These are phyloP conservation scores for Fraxinus excelsior DNA, from an alignment of 257 asterid species.

Conservation along the genomic window DNA sequence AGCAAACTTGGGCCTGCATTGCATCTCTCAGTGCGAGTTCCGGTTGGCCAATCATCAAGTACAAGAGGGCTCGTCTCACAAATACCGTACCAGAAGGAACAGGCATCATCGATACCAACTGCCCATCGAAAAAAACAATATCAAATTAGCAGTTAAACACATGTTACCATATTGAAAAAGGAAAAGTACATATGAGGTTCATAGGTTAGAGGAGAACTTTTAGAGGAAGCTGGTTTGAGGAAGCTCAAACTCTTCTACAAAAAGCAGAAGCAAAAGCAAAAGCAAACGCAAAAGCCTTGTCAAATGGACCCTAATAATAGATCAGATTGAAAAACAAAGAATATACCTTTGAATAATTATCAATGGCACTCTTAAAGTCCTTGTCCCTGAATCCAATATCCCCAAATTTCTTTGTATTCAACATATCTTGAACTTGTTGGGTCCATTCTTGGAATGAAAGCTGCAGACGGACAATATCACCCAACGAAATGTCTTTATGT, in stretches of 20 bases:
- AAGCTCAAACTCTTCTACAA: too few species aligned
- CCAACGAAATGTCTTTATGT: background rate
- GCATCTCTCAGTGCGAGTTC: conserved; percentile 90
- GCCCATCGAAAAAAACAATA: conserved; percentile 17
- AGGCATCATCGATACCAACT: conserved; percentile 88
- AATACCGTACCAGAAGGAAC: conserved; percentile 92
- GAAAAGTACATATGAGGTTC: too few species aligned
- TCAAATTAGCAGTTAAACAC: background rate
- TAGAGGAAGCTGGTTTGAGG: too few species aligned
- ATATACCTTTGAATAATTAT: conserved; percentile 85
- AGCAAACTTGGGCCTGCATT: conserved; percentile 98
- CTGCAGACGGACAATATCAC: conserved; percentile 32
- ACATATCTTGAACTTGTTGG: conserved; percentile 93
- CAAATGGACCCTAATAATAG: background rate
- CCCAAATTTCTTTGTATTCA: conserved; percentile 89
- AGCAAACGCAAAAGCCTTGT: too few species aligned
- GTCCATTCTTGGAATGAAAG: conserved; percentile 99
- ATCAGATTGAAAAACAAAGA: background rate
- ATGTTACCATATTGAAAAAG: background rate
- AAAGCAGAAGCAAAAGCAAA: too few species aligned
- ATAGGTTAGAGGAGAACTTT: too few species aligned
- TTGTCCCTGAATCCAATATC: conserved; percentile 92
- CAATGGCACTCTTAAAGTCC: conserved; percentile 88
- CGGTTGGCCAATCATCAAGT: conserved; percentile 79
- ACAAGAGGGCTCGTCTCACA: conserved; percentile 84